These are phyloP conservation scores for Lichina pygmaea DNA, from an alignment of 495 filamentous ascomycete genomes.

Conservation along the genomic window DNA sequence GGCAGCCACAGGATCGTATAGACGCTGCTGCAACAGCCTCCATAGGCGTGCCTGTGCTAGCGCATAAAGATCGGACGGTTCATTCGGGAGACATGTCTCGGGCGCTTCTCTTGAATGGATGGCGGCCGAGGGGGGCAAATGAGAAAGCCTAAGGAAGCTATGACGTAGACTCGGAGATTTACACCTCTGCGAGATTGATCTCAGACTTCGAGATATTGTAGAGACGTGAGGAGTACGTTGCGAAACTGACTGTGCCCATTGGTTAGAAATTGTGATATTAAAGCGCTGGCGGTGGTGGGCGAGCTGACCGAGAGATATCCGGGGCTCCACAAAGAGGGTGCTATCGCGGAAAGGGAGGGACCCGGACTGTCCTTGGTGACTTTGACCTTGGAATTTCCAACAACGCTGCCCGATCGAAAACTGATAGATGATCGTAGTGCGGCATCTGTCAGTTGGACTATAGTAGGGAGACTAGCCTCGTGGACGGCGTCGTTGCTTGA, in stretches of 20 bases:
- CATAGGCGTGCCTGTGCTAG: background rate
- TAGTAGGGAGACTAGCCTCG: no score
- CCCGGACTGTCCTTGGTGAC: background rate
- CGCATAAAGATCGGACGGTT: background rate
- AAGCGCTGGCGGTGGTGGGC: background rate
- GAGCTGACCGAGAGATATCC: conserved; percentile 1
- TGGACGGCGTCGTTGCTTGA: no score
- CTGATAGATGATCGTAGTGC: background rate
- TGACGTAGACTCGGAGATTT: background rate
- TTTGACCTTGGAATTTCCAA: background rate
- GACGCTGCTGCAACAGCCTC: conserved; percentile 1
- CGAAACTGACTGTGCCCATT: background rate
- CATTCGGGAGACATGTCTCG: background rate
- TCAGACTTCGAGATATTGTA: background rate
- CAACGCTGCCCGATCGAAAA: background rate
- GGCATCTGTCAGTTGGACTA: background rate
- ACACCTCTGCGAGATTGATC: background rate
- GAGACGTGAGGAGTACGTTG: background rate
- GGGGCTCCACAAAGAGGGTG: conserved; percentile 1
- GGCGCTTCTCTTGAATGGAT: background rate
- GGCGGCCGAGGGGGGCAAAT: background rate
- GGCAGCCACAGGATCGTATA: background rate
- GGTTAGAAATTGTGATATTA: background rate
- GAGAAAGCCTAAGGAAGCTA: background rate
- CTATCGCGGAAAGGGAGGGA: background rate